Base-by-base conservation (phyloP, 352 stramenopile species). In the Globisporangium radiosum region DNA sequence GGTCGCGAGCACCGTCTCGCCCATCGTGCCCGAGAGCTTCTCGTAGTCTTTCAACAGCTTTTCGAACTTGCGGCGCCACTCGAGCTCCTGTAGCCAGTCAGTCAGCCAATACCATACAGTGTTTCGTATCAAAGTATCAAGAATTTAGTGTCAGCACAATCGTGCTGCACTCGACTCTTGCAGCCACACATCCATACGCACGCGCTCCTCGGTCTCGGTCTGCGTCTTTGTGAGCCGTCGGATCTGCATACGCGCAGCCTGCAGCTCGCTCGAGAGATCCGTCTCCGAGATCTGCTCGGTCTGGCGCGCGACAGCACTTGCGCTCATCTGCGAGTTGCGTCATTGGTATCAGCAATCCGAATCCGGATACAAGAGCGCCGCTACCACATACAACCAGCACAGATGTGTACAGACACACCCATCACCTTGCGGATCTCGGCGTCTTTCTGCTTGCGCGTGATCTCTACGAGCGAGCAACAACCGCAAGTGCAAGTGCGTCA, bases 381-480 rank as follows among this genome's bases (percentile, higher is more conserved):
- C 25, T 33, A 33, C 25, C 25, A 33, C 25, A 33, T 1, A 33
- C 25, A 33, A 33, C 25, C 25, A 33, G 25, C 25, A 2, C 25
- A 33, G 25, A 33, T 3, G 25, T 33, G 25, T 33, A 33, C 25
- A 25, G 19, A 25, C 19, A 33, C 25, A 33, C 25, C 2, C 25
- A 33, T 33, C 40, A 93, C 85, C 75, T 95, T 95, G 57, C 77
- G 73, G 47, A 93, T 86, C 62, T 95, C 83, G 0, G 85, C 83
- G 38, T 95, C 85, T 66, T 95, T 93, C 60, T 95, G 85, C 61
- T 95, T 95, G n/a, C 85, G 64, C 17, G 84, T 89, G 63, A 95
- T 95, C 62, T 95, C 85, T 88, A 54, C 25, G 25, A 33, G 25
- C 25, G 25, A 33, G 25, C 25, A 33, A 33, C 25, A 3, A 33